Percentiles rank a stretch among this genome's conserved stretches.
These are phyloP conservation scores for Rhynchospora pubera DNA, from an alignment of 176 grass and related monocot species.

Conservation along the genomic window DNA sequence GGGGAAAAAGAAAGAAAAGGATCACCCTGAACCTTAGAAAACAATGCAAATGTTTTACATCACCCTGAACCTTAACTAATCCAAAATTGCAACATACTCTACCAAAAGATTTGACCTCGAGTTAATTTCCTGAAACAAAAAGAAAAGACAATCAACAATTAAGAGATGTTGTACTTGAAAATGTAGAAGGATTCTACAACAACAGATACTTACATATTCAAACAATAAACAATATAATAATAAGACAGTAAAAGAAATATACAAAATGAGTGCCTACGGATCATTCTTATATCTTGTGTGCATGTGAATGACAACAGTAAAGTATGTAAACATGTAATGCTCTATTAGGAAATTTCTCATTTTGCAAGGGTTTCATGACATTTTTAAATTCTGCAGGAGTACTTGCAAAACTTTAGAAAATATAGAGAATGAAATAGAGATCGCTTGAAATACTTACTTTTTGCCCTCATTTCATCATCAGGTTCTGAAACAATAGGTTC, in stretches of 20 bases:
- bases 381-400: not conserved
- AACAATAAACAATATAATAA: not conserved
- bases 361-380: not conserved
- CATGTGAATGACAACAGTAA: not conserved
- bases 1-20: too few species aligned
- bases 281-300: not conserved
- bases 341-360: not conserved
- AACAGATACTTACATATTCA: not conserved
- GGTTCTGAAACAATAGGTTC: slow-evolving; percentile 45
- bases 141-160: not conserved
- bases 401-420: not conserved
- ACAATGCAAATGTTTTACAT: too few species aligned
- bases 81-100: too few species aligned
- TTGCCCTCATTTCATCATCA: slow-evolving; percentile 28
- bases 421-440: not conserved
- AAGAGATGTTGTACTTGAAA: not conserved
- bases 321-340: not conserved
- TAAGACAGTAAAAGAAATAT: not conserved
- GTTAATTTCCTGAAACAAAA: slow-evolving; percentile 16
- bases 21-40: too few species aligned
- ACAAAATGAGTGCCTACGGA: not conserved
- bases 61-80: too few species aligned
- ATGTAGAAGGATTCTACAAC: not conserved
- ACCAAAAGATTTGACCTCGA: not conserved
- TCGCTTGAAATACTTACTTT: slow-evolving; percentile 21